Base-by-base conservation (phyloP, 1,284 basidiomycete species). In the Ustilago curta region DNA sequence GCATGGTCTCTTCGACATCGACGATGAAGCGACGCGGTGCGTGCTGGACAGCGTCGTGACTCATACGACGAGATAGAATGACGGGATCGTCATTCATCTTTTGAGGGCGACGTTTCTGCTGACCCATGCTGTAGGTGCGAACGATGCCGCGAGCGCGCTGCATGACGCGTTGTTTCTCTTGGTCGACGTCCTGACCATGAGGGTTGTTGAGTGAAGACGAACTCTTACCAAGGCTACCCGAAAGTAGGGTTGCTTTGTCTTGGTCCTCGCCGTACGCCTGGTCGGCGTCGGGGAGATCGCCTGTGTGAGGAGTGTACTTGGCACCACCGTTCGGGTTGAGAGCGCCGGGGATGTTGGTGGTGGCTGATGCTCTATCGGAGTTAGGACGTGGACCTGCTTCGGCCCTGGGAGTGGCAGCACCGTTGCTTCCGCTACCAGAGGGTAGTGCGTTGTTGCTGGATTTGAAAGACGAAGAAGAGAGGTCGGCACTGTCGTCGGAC, bases 1-100 rank as follows among this genome's bases (percentile, higher is more conserved):
- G 91, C 85, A 99, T 95, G 32, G 96, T 99, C 86, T 97, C 95
- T 82, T 99, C 96, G n/a, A 99, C 96, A 81, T 98, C 96, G 70
- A 99, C 94, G 40, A 98, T 89, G 87, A 97, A 99, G 39, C 82
- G 70, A 7, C 80, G 68, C 8, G 88, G 21, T 84, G 87, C 40
- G 86, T 87, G 51, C 82, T 83, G 40, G 84, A 86, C 53, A 75
- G 84, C 88, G 49, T 79, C 83, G 57, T 83, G 82, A 55, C 84
- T 85, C 53, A 84, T 68, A 8, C 84, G 75, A n/a, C 83, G 76
- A 4, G 71, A 56, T 9, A 76, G 71, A 21, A 78, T 78, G 73
- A 84, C 78, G 32, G 76, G 73, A 25, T 85, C 83, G 58, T 83
- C 77, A 56, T 81, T 81, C 73, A 80, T 73, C 31, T 39, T 66